Percentiles rank a stretch among this genome's conserved stretches.
Conservation (phyloP, 73 alveolate genomes). For the Paramecium caudatum region DNA sequence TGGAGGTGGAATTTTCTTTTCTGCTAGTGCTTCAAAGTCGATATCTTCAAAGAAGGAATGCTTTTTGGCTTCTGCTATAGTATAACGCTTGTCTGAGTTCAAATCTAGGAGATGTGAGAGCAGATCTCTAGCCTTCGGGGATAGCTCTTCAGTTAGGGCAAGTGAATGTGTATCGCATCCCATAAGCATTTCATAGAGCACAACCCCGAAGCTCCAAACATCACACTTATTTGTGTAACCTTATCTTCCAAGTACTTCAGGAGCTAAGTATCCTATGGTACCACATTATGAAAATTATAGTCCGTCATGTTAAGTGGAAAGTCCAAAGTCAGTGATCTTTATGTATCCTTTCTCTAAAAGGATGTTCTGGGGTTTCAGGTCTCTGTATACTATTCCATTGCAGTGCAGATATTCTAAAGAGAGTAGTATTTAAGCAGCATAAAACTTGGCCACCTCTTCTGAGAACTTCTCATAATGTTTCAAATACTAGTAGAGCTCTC, state of each 20-base stretch:
- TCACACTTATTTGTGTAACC: conserved; percentile 85
- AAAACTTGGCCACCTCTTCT: conserved; percentile 85
- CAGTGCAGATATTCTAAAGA: conserved; percentile 89
- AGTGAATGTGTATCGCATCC: not conserved
- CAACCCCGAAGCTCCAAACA: conserved; percentile 91
- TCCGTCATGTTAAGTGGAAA: conserved; percentile 82
- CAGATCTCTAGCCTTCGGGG: not conserved
- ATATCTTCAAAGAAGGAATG: not conserved
- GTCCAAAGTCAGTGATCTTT: conserved; percentile 91
- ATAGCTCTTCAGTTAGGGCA: not conserved
- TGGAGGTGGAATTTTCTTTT: not conserved
- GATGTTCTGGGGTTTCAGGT: conserved; percentile 93
- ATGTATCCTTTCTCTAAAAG: conserved; percentile 87
- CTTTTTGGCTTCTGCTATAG: not conserved
- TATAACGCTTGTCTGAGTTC: not conserved
- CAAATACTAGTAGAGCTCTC: conserved; percentile 89
- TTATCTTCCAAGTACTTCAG: conserved; percentile 84
- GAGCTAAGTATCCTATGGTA: conserved; percentile 85
- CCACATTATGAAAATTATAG: conserved; percentile 40
- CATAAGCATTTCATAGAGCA: conserved; percentile 86
- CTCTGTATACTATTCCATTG: conserved; percentile 89
- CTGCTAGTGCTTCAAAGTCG: not conserved
- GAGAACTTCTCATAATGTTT: conserved; percentile 80
- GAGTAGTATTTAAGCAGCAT: conserved; percentile 83
- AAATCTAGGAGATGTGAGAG: conserved; percentile 24